Conservation (phyloP, 2,329 filamentous ascomycete genomes). For the Sporothrix luriei region DNA sequence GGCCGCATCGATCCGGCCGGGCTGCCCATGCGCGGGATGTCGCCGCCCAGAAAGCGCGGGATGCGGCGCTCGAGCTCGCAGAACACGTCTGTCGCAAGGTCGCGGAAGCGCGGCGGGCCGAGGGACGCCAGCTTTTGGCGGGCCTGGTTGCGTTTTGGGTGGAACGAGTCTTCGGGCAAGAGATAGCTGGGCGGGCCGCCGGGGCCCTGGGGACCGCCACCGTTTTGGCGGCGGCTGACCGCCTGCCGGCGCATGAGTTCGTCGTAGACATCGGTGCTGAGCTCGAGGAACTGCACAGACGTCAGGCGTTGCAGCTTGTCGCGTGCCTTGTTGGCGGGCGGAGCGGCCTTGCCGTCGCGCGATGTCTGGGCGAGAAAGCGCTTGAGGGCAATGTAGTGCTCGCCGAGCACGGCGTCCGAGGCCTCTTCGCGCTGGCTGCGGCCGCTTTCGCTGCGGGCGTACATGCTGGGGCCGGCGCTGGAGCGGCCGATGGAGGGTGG, state of each 20-base stretch:
- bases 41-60: slow-evolving; percentile 72
- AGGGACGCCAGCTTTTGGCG: slow-evolving; percentile 91
- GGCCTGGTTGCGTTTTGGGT: slow-evolving; percentile 97
- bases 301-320: slow-evolving; percentile 93
- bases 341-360: slow-evolving; percentile 73
- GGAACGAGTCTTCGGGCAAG: slow-evolving; percentile 83
- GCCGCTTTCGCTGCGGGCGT: slow-evolving; percentile 67
- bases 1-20: slow-evolving; percentile 63
- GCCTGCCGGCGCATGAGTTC: slow-evolving; percentile 87
- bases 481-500: slow-evolving; percentile 85
- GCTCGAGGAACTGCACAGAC: slow-evolving; percentile 90
- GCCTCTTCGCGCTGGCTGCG: slow-evolving; percentile 63
- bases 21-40: slow-evolving; percentile 70
- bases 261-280: slow-evolving; percentile 97
- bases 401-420: slow-evolving; percentile 64
- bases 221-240: slow-evolving; percentile 57
- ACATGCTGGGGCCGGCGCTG: slow-evolving; percentile 75
- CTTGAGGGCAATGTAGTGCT: slow-evolving; percentile 81
- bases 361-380: slow-evolving; percentile 70
- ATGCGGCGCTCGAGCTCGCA: slow-evolving; percentile 91
- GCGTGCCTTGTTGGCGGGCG: slow-evolving; percentile 82
- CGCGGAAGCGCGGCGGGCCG: slow-evolving; percentile 81
- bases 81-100: slow-evolving; percentile 93
- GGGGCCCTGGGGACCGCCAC: slow-evolving; percentile 50
- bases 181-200: slow-evolving; percentile 69